A percentile compares a stretch with the other conserved stretches of the same genome.
Evolutionary conservation across 257 asterid species (phyloP).

Genomic region (Avicennia marina): DNA sequence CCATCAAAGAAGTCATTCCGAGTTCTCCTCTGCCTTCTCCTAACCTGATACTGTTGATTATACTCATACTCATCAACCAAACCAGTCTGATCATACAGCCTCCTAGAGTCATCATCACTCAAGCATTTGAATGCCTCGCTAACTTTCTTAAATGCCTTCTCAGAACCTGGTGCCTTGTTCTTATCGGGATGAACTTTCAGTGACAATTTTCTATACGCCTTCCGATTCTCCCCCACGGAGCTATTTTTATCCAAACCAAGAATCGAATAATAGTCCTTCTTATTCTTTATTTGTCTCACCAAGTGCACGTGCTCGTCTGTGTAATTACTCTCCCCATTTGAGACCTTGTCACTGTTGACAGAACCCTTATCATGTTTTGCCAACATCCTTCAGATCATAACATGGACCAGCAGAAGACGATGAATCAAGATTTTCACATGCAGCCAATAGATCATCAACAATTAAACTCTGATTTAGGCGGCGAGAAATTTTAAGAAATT

Average conservation of each 20-base stretch:
- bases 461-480: conserved; percentile 36
- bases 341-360: conserved; percentile 15
- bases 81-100: conserved; percentile 87
- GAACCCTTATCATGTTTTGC: conserved; percentile 17
- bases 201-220: conserved; percentile 84
- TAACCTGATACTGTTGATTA: conserved; percentile 47
- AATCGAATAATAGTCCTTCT: conserved; percentile 75
- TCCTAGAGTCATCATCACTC: conserved; percentile 88
- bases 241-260: conserved; percentile 85
- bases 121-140: conserved; percentile 91
- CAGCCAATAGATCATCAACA: conserved; percentile 39
- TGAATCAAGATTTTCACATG: conserved; percentile 34
- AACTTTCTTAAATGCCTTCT: conserved; percentile 92
- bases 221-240: conserved; percentile 80
- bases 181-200: conserved; percentile 97
- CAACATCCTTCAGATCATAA: conserved; percentile 22
- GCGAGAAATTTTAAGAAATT: conserved; percentile 45
- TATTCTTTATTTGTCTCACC: conserved; percentile 67
- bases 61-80: conserved; percentile 79
- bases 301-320: conserved; percentile 73
- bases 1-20: conserved; percentile 58
- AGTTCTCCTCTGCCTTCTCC: conserved; percentile 60
- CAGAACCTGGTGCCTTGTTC: conserved; percentile 97
- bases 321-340: conserved; percentile 62
- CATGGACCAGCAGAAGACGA: conserved; percentile 33